These are phyloP conservation scores for Suillus hirtellus DNA, from an alignment of 768 basidiomycete species.

Conservation along the genomic window DNA sequence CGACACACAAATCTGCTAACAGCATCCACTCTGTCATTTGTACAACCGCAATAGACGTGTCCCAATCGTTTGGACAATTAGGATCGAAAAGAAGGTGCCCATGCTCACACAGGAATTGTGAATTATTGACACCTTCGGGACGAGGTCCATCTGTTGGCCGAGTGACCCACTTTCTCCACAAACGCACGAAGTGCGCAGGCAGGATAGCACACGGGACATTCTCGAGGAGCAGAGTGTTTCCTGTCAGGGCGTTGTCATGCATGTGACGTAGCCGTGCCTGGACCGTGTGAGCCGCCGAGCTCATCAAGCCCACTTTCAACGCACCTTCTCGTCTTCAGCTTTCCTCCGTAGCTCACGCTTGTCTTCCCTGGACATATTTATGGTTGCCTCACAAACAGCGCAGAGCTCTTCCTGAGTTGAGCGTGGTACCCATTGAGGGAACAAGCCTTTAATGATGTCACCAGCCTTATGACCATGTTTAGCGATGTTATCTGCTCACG, in stretches of 20 bases:
- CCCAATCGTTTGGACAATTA: slow-evolving; percentile 57
- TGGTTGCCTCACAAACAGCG: slow-evolving; percentile 57
- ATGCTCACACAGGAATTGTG: slow-evolving; percentile 68
- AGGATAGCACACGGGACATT: slow-evolving; percentile 58
- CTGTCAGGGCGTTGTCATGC: slow-evolving; percentile 53
- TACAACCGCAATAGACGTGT: slow-evolving; percentile 56
- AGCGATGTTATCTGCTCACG: slow-evolving; percentile 4
- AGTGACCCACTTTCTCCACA: slow-evolving; percentile 71
- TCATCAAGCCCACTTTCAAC: slow-evolving; percentile 6
- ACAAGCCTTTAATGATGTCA: slow-evolving; percentile 53
- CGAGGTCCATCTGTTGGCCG: slow-evolving; percentile 55
- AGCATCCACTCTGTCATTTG: slow-evolving; percentile 65
- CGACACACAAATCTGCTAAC: slow-evolving; percentile 56
- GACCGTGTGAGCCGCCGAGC: slow-evolving; percentile 13
- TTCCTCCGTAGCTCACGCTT: slow-evolving; percentile 61
- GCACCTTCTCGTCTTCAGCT: slow-evolving; percentile 80
- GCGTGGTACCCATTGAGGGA: slow-evolving; percentile 65
- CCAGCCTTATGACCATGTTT: slow-evolving; percentile 48
- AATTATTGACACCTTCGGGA: slow-evolving; percentile 65
- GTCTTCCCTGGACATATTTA: slow-evolving; percentile 58
- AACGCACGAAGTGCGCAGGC: slow-evolving; percentile 58
- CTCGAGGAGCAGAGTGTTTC: slow-evolving; percentile 45
- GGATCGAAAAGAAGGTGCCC: slow-evolving; percentile 64
- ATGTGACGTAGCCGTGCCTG: slow-evolving; percentile 67
- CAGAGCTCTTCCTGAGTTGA: slow-evolving; percentile 55